Evolutionary conservation across 768 basidiomycete species (phyloP).

Genomic region (Nidularia pulvinata): DNA sequence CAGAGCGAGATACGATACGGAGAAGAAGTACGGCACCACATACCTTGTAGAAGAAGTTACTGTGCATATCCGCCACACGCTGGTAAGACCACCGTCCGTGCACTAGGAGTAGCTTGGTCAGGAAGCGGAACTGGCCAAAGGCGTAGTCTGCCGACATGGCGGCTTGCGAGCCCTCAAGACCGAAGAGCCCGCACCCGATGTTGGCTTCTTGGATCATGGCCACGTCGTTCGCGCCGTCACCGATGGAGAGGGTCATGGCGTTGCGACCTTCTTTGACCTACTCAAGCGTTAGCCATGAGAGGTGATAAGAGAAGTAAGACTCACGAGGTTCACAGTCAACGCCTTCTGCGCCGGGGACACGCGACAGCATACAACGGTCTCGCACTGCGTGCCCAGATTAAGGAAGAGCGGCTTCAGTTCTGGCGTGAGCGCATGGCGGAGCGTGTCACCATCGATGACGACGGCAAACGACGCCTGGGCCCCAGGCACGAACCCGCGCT

Average conservation of each 20-base stretch:
- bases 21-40: constrained; percentile 7
- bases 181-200: constrained; percentile 92
- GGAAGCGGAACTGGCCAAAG: constrained; percentile 94
- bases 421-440: constrained; percentile 76
- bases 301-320: constrained; percentile 17
- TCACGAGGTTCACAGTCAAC: constrained; percentile 89
- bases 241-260: constrained; percentile 96
- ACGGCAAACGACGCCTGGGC: constrained; percentile 83
- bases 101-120: constrained; percentile 89
- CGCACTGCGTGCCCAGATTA: constrained; percentile 92
- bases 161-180: constrained; percentile 95
- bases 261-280: constrained; percentile 95
- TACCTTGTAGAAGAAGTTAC: constrained; percentile 99
- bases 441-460: constrained; percentile 95
- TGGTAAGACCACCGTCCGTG: constrained; percentile 99
- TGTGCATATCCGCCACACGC: constrained; percentile 95
- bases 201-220: constrained; percentile 99
- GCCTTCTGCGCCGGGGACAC: constrained; percentile 99
- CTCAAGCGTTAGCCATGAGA: constrained; percentile 2
- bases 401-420: constrained; percentile 87
- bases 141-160: constrained; percentile 99
- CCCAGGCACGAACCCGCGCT: constrained; percentile 68
- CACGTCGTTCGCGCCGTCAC: constrained; percentile 97
- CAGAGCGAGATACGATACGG: no score
- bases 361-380: constrained; percentile 97